Evolutionary conservation across 257 asterid genomes (phyloP), one percentile per base, ranked within the genome.

Genomic region (Penstemon davidsonii): DNA sequence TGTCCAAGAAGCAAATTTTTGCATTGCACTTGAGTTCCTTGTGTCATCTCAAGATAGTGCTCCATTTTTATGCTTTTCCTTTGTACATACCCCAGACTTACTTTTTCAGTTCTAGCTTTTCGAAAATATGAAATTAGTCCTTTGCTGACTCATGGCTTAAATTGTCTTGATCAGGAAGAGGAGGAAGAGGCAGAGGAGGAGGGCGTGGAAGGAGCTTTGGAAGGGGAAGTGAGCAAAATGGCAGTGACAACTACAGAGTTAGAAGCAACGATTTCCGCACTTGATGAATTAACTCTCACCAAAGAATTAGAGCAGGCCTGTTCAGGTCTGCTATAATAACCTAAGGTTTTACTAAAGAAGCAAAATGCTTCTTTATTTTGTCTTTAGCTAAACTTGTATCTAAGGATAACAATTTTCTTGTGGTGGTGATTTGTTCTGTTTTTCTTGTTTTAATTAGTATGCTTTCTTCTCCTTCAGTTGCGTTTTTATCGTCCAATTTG

Each of bases 181-280:
- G 80, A 9, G 88, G 84, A 36, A 65, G 86, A 68, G 85, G 87
- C 42, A 73, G 85, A 68, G 82, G 87, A 52, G 73, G 81, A 13
- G 78, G 79, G n/a, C 78, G 79, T 15, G 81, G 73, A 38, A 78
- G 80, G 37, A 43, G 66, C 18, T 74, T 25, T 39, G 78, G 75
- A 13, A 73, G 83, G 74, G 82, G 79, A 60, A 36, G 62, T 49
- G 40, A 67, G 55, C 75, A 71, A 69, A 76, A 74, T 4, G 71
- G 66, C 10, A 62, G 43, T 42, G 76, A 74, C 50, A 57, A 55
- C 65, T 54, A 9, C 53, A 59, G 58, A 43, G 18, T 4, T 59
- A 65, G 74, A 64, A 66, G 71, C 66, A 75, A 83, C 42, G 85
- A 82, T 50, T 49, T 49, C 18, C 54, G 54, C 54, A 49, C 54